Evolutionary conservation across 2,329 filamentous ascomycete genomes (phyloP), one percentile per base, ranked within the genome.

Genomic region (Aspergillus tanneri): DNA sequence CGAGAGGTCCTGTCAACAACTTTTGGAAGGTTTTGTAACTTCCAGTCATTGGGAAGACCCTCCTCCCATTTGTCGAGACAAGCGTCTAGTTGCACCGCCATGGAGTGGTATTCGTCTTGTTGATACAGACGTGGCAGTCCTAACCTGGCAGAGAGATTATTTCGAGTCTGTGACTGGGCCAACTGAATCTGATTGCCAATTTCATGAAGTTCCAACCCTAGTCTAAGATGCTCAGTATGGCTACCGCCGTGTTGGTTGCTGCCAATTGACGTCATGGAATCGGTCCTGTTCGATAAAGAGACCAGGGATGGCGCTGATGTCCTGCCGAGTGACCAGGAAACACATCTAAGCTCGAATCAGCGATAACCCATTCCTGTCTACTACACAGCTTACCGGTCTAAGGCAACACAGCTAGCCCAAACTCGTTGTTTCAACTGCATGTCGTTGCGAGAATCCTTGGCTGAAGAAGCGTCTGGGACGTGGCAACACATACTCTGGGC

Each of bases 181-280:
- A 58, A 11, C 23, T 58, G 56, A 21, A 58, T 58, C 10, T 56
- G 54, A 37, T 50, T 55, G 10, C 54, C 52, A 27, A 58, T 58
- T 35, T 56, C 56, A 42, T 58, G 43, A 14, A 58, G 43, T 27
- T 54, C 49, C 32, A 53, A 12, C 24, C 22, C 32, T 12, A 12
- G 40, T 6, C 5, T 21, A 7, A 16, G 11, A 16, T 23, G 19
- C 19, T 39, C 34, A 2, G 30, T 11, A 32, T 38, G 22, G 2
- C 11, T n/a, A 6, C 24, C 6, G 11, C 24, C 11, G 14, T 12
- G 5, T 30, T 4, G 9, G 4, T 30, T n/a, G 11, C 9, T 30
- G 27, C 27, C 27, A n/a, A 12, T 30, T 10, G 27, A 25, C 6
- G 24, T 6, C 24, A 25, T 25, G n/a, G 10, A 11, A 11, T 32